Evolutionary conservation across 371 early-diverging fungal species (phyloP).

Genomic region (Mortierella sp.): DNA sequence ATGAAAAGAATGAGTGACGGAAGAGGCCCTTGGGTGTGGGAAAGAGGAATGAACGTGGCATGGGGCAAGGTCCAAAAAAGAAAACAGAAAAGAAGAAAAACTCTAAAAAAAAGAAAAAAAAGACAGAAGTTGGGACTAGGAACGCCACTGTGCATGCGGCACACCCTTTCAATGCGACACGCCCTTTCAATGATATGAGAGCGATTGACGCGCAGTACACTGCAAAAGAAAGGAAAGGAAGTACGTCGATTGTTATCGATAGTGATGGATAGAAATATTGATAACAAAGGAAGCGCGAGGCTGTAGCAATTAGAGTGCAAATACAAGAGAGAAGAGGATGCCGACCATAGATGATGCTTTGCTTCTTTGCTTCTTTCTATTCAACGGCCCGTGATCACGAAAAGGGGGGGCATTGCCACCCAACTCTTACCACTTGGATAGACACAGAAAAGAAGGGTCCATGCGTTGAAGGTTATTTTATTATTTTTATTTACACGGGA

Average conservation of each 20-base stretch:
- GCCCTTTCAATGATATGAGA: background rate
- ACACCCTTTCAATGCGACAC: too few species aligned
- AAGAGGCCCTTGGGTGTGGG: background rate
- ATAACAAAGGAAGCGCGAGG: background rate
- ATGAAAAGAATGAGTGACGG: background rate
- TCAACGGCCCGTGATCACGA: background rate
- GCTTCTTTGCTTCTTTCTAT: background rate
- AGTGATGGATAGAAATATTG: background rate
- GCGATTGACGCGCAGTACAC: background rate
- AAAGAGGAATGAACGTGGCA: conserved; percentile 3
- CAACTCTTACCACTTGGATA: too few species aligned
- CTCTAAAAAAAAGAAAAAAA: background rate
- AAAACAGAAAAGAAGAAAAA: background rate
- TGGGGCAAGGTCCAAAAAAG: background rate
- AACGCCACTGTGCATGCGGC: background rate
- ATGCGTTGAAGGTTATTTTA: conserved; percentile 62
- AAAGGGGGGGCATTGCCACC: background rate
- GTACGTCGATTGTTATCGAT: background rate
- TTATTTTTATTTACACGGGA: background rate
- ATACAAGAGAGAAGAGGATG: background rate
- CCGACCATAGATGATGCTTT: background rate
- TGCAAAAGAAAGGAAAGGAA: background rate
- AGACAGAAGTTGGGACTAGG: too few species aligned
- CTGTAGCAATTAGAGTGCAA: background rate
- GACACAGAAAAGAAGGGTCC: conserved; percentile 59